These are phyloP conservation scores for Harrya chromipes DNA, from an alignment of 768 basidiomycete species.

Conservation along the genomic window DNA sequence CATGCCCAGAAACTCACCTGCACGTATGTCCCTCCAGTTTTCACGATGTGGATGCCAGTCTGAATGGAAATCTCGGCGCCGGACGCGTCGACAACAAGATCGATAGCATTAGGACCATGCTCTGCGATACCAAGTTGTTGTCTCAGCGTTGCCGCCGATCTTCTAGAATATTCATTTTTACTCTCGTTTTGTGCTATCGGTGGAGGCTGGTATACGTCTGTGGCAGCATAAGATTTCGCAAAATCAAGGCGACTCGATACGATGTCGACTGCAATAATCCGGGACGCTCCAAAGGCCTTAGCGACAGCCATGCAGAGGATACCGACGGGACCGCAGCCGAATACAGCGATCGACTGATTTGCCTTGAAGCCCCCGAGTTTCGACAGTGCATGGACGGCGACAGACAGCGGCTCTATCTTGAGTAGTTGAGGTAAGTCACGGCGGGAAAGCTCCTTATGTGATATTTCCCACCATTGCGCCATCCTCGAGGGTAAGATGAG, in stretches of 20 bases:
- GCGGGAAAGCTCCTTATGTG: not conserved
- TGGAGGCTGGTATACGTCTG: constrained; percentile 68
- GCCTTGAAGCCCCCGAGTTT: constrained; percentile 71
- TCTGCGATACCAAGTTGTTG: constrained; percentile 63
- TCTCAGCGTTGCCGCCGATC: constrained; percentile 68
- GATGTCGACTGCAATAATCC: constrained; percentile 84
- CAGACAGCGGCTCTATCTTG: constrained; percentile 92
- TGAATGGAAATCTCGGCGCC: constrained; percentile 93
- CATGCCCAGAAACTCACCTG: constrained; percentile 41
- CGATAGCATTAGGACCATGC: constrained; percentile 67
- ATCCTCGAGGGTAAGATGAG: constrained; percentile 85
- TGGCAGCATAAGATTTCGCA: constrained; percentile 81
- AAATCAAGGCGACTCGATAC: constrained; percentile 76
- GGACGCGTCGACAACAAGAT: constrained; percentile 88
- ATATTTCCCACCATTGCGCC: constrained; percentile 77
- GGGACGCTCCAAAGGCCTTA: constrained; percentile 83
- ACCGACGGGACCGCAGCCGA: constrained; percentile 89
- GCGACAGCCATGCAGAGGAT: constrained; percentile 95
- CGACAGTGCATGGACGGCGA: constrained; percentile 85
- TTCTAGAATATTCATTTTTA: constrained; percentile 65
- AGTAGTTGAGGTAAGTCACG: constrained; percentile 1
- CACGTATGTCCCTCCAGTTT: constrained; percentile 71
- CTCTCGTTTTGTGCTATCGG: constrained; percentile 60
- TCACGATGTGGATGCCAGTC: constrained; percentile 74
- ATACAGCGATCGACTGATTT: constrained; percentile 75